Conservation (phyloP, 495 filamentous ascomycete species). For the Xylaria venustula region DNA sequence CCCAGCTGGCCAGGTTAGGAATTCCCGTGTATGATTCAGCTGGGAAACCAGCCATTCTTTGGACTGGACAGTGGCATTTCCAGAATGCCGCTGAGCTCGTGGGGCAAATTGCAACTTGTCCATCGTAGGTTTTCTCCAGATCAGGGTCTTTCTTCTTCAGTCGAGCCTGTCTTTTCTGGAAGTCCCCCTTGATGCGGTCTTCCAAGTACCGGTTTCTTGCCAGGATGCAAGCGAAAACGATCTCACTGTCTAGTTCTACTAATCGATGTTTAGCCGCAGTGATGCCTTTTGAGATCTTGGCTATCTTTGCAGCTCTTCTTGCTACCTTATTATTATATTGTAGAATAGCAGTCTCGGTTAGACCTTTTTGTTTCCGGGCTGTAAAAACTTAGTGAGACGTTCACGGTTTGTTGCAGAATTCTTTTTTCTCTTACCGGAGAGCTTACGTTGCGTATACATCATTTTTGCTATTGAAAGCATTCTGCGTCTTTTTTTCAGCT, state of each 20-base stretch:
- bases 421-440: too few species aligned
- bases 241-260: not conserved
- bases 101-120: conserved; percentile 4
- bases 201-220: not conserved
- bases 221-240: not conserved
- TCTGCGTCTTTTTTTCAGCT: not conserved
- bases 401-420: too few species aligned
- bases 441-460: too few species aligned
- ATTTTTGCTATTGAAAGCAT: not conserved
- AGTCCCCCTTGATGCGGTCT: not conserved
- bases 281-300: not conserved
- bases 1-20: conserved; percentile 21
- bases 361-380: too few species aligned
- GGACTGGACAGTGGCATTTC: conserved; percentile 2
- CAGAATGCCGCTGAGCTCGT: conserved; percentile 17
- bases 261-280: not conserved
- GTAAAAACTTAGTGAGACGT: too few species aligned
- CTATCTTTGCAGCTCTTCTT: too few species aligned
- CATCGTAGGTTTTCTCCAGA: not conserved
- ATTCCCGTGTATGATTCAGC: conserved; percentile 20
- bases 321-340: too few species aligned
- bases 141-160: not conserved
- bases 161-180: conserved; percentile 3
- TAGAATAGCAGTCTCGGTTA: too few species aligned
- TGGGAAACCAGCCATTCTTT: conserved; percentile 16